Evolutionary conservation across 768 basidiomycete genomes (phyloP).

Genomic region (Royoungia palumana): DNA sequence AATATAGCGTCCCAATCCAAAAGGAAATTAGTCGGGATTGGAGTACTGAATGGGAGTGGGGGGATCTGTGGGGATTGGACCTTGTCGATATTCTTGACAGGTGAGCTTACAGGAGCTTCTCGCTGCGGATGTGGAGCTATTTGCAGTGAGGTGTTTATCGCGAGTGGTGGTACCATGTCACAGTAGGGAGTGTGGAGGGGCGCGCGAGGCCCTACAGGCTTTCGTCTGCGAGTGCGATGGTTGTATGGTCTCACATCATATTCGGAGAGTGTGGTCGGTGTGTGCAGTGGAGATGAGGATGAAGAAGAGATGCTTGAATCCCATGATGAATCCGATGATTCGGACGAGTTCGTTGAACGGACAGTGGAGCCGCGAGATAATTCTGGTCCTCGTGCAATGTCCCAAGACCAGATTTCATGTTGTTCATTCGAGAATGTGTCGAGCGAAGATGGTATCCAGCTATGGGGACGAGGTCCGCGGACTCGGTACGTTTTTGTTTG

Average conservation of each 20-base stretch:
- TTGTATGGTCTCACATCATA: neutral
- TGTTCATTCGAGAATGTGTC: constrained; percentile 14
- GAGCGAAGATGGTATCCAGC: constrained; percentile 17
- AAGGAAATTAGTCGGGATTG: constrained; percentile 19
- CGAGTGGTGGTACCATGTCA: constrained; percentile 12
- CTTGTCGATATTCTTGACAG: neutral
- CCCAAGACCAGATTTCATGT: constrained; percentile 20
- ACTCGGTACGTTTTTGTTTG: constrained; percentile 16
- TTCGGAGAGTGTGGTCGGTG: constrained; percentile 4
- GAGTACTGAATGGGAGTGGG: constrained; percentile 6
- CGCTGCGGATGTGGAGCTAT: constrained; percentile 4
- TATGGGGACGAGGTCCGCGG: constrained; percentile 30
- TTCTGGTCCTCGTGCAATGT: neutral
- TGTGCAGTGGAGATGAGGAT: constrained; percentile 10
- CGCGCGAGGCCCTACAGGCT: constrained; percentile 27
- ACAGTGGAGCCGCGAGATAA: constrained; percentile 15
- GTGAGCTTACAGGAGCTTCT: constrained; percentile 3
- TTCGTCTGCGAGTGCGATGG: constrained; percentile 16
- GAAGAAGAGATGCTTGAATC: constrained; percentile 12
- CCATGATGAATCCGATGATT: constrained; percentile 17
- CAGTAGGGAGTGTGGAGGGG: constrained; percentile 10
- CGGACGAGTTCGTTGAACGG: constrained; percentile 13
- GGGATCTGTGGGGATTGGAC: constrained; percentile 2
- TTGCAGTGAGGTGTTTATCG: constrained; percentile 15
- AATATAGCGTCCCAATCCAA: constrained; percentile 34